Evolutionary conservation across 2,329 filamentous ascomycete genomes (phyloP).

Genomic region (Fusarium mangiferae): DNA sequence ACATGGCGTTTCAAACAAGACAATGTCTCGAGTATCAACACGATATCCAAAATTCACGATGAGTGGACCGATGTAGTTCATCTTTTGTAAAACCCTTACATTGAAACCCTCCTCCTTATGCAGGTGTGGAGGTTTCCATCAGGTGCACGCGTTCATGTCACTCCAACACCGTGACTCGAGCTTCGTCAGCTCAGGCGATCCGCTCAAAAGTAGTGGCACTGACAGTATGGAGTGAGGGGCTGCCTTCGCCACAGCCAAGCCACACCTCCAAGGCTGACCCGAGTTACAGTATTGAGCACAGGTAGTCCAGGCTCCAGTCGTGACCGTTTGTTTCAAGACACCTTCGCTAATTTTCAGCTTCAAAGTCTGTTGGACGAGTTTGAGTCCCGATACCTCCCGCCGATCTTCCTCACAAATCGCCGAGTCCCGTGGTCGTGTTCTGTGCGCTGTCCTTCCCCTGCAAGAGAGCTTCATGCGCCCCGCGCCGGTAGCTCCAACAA

Average conservation of each 20-base stretch:
- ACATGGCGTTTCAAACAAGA: background rate
- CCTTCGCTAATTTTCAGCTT: slow-evolving; percentile 33
- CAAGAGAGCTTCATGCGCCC: slow-evolving; percentile 42
- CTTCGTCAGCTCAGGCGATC: slow-evolving; percentile 28
- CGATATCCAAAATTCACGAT: background rate
- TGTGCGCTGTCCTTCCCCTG: slow-evolving; percentile 19
- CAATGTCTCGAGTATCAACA: background rate
- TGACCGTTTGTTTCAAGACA: slow-evolving; percentile 38
- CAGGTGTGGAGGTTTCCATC: slow-evolving; percentile 11
- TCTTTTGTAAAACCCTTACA: background rate
- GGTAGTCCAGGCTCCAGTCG: slow-evolving; percentile 44
- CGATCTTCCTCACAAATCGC: background rate
- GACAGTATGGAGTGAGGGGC: slow-evolving; percentile 31
- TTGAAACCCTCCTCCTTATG: background rate
- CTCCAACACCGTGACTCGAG: slow-evolving; percentile 33
- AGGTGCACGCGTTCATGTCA: slow-evolving; percentile 34
- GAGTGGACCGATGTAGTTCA: background rate
- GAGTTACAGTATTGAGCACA: slow-evolving; percentile 40
- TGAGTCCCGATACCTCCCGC: background rate
- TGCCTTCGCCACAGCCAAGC: slow-evolving; percentile 37
- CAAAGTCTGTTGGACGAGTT: slow-evolving; percentile 1
- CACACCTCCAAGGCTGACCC: slow-evolving; percentile 48
- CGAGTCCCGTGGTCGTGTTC: slow-evolving; percentile 13
- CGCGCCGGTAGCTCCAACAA: slow-evolving; percentile 43
- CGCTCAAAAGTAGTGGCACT: background rate